Base-by-base conservation (phyloP, 1,284 basidiomycete genomes). In the Polyporus tsugae region DNA sequence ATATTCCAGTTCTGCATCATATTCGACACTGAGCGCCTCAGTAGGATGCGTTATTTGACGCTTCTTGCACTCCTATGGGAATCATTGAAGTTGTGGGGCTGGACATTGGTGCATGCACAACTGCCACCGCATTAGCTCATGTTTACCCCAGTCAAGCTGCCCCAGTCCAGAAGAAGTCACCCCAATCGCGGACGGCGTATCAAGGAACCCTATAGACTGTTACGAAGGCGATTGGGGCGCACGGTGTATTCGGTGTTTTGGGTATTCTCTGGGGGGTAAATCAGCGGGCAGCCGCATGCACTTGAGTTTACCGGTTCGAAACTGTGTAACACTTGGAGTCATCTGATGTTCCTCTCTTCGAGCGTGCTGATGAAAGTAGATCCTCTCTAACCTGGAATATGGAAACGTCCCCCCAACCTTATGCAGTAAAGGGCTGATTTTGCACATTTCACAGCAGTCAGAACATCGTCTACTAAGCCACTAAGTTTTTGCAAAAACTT, bases 201-300 rank as follows among this genome's bases (percentile, higher is more conserved):
- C 89, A 78, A 90, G 86, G 78, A 87, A 89, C 3, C 88, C 89
- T 5, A 83, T 91, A 67, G 87, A 91, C 75, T 90, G 89, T 75
- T n/a, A 81, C 83, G 2, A 82, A 84, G 39, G 84, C 90, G 74
- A 82, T 91, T 44, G 76, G 81, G 19, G 76, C 82, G n/a, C 87
- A 89, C 76, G 90, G 90, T 35, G 67, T 86, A 10, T 59, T 77
- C 15, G 90, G 89, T n/a, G 77, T 92, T 57, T 91, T 72, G 90
- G 90, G 53, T 86, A 91, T 91, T 77, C 86, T 89, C 70, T 90
- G 87, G 86, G n/a, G n/a, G n/a, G n/a, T n/a, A n/a, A n/a, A n/a
- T n/a, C n/a, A n/a, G n/a, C n/a, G n/a, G n/a, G n/a, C n/a, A n/a
- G n/a, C n/a, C n/a, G n/a, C n/a, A n/a, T n/a, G n/a, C n/a, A n/a